Evolutionary conservation across 169 alveolate species (phyloP), one percentile per base, ranked within the genome.

Genomic region (Theileria annulata): DNA sequence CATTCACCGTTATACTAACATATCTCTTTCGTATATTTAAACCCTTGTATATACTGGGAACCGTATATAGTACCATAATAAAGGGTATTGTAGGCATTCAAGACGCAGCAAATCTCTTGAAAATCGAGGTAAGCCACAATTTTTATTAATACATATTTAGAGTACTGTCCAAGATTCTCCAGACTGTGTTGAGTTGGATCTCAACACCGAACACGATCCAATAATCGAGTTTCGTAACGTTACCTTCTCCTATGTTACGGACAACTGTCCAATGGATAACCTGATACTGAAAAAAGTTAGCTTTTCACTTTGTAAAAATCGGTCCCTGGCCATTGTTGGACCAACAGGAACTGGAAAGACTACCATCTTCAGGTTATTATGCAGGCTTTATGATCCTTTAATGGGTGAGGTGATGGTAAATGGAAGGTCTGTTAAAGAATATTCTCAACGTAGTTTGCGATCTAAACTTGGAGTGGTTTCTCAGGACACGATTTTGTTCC

Each of bases 401-500:
- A 37, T 71, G 3, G 96, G 96, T 4, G 71, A 71, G 12, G 84
- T 92, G n/a, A 56, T 68, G 67, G 64, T 91, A 27, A 89, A 89
- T 71, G 93, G 92, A 51, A 63, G 60, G 56, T 64, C 68, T 48
- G 35, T 89, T 3, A 15, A 74, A 17, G 76, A 80, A 21, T 80
- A 80, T 71, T 86, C 91, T 3, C 82, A 88, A 66, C 67, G 86
- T 48, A 79, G 90, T 3, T 64, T 86, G 70, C 71, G 94, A 33
- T 66, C 75, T 64, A 69, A 58, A 35, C 71, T 88, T 33, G 95
- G 95, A 9, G 87, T 91, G 17, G 95, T 91, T 33, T 95, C 98
- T 9, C 98, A 95, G 91, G 98, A 96, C 66, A 95, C 97, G 23
- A 77, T 86, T 67, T 86, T 95, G 58, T 95, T 95, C 91, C 95